Evolutionary conservation across 2,329 filamentous ascomycete genomes (phyloP), one percentile per base, ranked within the genome.

Genomic region (Berkeleyomyces rouxiae): DNA sequence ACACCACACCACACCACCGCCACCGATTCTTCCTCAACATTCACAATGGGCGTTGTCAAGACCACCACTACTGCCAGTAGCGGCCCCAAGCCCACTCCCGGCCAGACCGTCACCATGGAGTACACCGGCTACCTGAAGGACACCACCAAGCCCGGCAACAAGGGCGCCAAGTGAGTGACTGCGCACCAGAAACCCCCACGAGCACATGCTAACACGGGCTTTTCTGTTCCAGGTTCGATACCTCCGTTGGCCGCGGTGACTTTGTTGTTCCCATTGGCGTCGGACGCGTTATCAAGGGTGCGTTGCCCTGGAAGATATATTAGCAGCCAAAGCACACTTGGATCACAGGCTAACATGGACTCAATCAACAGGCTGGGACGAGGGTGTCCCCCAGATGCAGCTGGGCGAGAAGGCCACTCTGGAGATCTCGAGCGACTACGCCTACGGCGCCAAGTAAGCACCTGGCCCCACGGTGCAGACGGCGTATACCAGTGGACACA

Each of bases 121-220:
- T 97, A 97, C 80, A 93, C 87, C 49, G 93, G 93, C 69, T 96
- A 79, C 76, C 80, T 97, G 67, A 87, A 86, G 75, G 85, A 95
- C 70, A 70, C 77, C 31, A 75, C 70, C 67, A 75, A 82, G 72
- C 74, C 80, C 16, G 78, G 82, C 64, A 78, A 82, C 70, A 83
- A 87, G 80, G 91, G 91, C 69, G 75, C 73, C 36, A 71, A 90
- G 90, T 95, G 11, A 49, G 46, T 16, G n/a, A 7, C 11, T 4
- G 47, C 31, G 47, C 31, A 16, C 9, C 16, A 51, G 4, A 13
- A 33, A 37, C 40, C 40, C 3, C 40, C 7, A 4, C 44, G 9
- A 36, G 39, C 10, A 37, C 37, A 49, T 7, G 11, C 59, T 33
- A 36, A 31, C 33, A 31, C n/a, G 39, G 9, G 6, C 31, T 11